Evolutionary conservation across 352 stramenopile genomes (phyloP), one percentile per base, ranked within the genome.

Genomic region (Hyaloperonospora arabidopsidis): DNA sequence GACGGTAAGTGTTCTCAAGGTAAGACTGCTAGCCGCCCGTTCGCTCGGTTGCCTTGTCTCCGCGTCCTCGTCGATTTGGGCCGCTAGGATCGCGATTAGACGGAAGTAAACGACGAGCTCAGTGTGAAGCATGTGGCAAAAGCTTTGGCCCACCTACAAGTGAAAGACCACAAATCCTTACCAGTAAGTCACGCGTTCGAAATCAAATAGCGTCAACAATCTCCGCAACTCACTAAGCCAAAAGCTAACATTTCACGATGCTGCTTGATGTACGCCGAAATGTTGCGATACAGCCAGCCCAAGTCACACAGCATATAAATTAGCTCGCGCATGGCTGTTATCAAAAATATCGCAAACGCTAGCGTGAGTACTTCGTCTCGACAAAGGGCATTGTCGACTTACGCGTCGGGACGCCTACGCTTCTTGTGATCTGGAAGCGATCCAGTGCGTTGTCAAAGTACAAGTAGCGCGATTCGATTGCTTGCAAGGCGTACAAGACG

Each of bases 21-120:
- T 97, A 17, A 97, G 61, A 1, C 79, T 78, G 38, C 78, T 86
- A 15, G 73, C 32, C 4, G 62, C 44, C 0, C 59, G 61, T 57
- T 68, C 70, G 39, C 67, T 54, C 17, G 57, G 64, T 25, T 84
- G 72, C 28, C 73, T 82, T 21, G 63, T 75, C 66, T 82, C 81
- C 1, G 75, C 80, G 43, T 93, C 80, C 18, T 89, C 76, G 40
- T 93, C 80, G 15, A 97, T 80, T 76, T 97, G 91, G 10, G 88
- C 70, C 18, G 90, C 81, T 28, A 97, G 57, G 2, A 97, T 87
- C 14, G 91, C 89, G 29, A 97, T 89, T n/a, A 97, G 64, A 7
- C 91, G 86, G 49, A 93, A 97, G 66, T 96, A 97, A 50, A 95
- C 86, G 1, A 74, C 87, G n/a, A 97, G 59, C 52, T 97, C 87